These are phyloP conservation scores for Yamadazyma blattariae DNA, from an alignment of 1,139 yeast genomes.

Conservation along the genomic window DNA sequence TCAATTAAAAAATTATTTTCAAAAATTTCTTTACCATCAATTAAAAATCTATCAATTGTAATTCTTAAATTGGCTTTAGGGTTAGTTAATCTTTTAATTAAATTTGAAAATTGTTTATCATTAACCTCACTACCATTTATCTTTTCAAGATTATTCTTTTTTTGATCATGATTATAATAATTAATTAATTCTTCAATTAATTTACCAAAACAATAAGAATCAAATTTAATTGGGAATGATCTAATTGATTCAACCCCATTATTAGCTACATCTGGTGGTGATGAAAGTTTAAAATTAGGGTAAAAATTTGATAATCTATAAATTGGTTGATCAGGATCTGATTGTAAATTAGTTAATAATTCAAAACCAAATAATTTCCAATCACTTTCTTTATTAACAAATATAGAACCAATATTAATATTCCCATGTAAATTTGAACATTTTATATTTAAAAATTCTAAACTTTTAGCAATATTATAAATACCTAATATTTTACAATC, in stretches of 20 bases:
- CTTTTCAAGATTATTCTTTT: no score
- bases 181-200: slow-evolving; percentile 30
- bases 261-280: slow-evolving; percentile 39
- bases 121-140: no score
- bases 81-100: slow-evolving; percentile 20
- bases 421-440: slow-evolving; percentile 69
- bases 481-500: slow-evolving; percentile 57
- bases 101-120: not conserved
- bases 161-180: no score
- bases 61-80: slow-evolving; percentile 38
- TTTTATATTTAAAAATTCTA: slow-evolving; percentile 61
- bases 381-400: slow-evolving; percentile 65
- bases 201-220: slow-evolving; percentile 62
- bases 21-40: slow-evolving; percentile 41
- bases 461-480: slow-evolving; percentile 51
- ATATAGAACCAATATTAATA: slow-evolving; percentile 55
- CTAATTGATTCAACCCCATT: slow-evolving; percentile 36
- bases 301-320: slow-evolving; percentile 25
- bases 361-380: slow-evolving; percentile 90
- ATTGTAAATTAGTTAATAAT: slow-evolving; percentile 50
- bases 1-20: slow-evolving; percentile 42
- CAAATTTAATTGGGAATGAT: slow-evolving; percentile 46
- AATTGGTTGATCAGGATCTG: slow-evolving; percentile 51
- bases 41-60: slow-evolving; percentile 48
- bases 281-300: slow-evolving; percentile 7